Base-by-base conservation (phyloP, 2,329 filamentous ascomycete genomes). In the Parastagonospora avenae region DNA sequence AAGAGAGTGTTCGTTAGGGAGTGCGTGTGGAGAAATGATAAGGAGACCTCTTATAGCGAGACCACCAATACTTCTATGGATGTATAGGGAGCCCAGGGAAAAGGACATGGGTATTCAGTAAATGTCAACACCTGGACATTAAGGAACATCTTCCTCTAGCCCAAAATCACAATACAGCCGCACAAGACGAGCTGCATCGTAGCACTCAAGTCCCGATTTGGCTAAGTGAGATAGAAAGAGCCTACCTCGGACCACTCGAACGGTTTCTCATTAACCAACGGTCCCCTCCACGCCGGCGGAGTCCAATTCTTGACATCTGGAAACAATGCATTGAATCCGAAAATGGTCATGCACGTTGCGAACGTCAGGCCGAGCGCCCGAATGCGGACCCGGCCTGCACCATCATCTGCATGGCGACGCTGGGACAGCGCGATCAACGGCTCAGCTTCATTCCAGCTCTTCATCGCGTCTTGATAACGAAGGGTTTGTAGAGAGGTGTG, bases 221-320 rank as follows among this genome's bases (percentile, higher is more conserved):
- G 14, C 8, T 14, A 33, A 16, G 47, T 45, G 40, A 40, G 54
- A 47, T 28, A 29, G 16, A 31, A 37, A 46, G 19, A 24, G 19
- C 46, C 44, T 66, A 67, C 63, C 57, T 61, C 46, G 36, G 62
- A 57, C 61, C 63, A 66, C 31, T 59, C 31, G 32, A 66, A 64
- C 10, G 57, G n/a, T 14, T 52, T 46, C 10, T 43, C 38, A 29
- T 33, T 16, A 36, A 35, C 36, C 14, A 29, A 42, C 46, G 48
- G 44, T 30, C 31, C 54, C 11, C 27, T 31, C 29, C 33, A 48
- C 9, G 45, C 14, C 32, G 19, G 46, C 51, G 52, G 54, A 40
- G 45, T 35, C 31, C 40, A 51, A 31, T 51, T 44, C 29, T 50
- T 59, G 31, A 57, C 24, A 37, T 45, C 49, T 39, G 60, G 50